These are phyloP conservation scores for Linnemannia elongata DNA, from an alignment of 192 early-diverging fungal species.

Conservation along the genomic window DNA sequence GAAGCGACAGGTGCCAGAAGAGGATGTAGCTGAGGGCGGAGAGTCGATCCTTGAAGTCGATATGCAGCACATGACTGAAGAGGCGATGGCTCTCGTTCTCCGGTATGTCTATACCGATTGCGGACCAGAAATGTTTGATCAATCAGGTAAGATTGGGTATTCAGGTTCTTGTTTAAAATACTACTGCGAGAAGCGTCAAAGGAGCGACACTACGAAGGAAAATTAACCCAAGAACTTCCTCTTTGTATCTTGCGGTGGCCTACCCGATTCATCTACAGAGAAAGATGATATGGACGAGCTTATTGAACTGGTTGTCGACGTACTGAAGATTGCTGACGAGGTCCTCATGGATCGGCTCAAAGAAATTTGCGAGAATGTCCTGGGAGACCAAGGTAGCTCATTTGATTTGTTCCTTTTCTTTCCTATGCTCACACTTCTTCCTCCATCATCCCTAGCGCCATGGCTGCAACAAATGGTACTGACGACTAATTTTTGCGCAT, in stretches of 20 bases:
- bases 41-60: constrained; percentile 55
- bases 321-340: constrained; percentile 76
- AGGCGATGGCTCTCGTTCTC: constrained; percentile 68
- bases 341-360: constrained; percentile 67
- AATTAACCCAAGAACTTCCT: background rate
- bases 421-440: background rate
- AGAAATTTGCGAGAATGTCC: constrained; percentile 52
- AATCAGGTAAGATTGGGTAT: constrained; percentile 28
- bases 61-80: constrained; percentile 63
- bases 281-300: constrained; percentile 61
- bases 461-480: too few relatives aligned
- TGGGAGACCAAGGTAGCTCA: constrained; percentile 42
- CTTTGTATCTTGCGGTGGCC: background rate
- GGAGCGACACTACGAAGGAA: background rate
- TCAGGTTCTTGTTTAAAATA: background rate
- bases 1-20: background rate
- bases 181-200: background rate
- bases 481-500: background rate
- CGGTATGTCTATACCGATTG: constrained; percentile 69
- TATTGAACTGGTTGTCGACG: constrained; percentile 64
- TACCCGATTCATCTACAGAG: constrained; percentile 8
- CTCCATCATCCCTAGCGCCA: too few relatives aligned
- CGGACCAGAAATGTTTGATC: constrained; percentile 56
- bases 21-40: background rate
- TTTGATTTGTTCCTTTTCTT: constrained; percentile 30